These are phyloP conservation scores for Crithidia bombi DNA, from an alignment of 208 protist genomes.

Conservation along the genomic window DNA sequence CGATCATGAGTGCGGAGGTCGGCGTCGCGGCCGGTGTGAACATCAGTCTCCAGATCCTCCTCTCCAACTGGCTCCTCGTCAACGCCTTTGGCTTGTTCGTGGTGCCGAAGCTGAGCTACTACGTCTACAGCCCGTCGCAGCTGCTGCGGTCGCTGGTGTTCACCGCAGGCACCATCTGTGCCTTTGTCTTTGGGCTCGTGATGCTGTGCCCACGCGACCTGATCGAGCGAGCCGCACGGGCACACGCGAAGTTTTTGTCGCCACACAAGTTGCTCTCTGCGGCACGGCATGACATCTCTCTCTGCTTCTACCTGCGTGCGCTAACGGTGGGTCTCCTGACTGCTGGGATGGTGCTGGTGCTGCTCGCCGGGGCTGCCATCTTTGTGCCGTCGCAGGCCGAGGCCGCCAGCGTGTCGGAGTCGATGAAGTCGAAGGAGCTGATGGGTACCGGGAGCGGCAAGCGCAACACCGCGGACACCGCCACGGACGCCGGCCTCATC, in stretches of 20 bases:
- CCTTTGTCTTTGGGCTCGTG: conserved; percentile 34
- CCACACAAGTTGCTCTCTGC: conserved; percentile 23
- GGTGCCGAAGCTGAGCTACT: conserved; percentile 28
- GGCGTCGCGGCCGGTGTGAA: conserved; percentile 38
- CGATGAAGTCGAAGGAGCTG: conserved; percentile 14
- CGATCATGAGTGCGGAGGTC: conserved; percentile 32
- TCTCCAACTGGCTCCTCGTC: conserved; percentile 33
- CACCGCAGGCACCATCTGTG: conserved; percentile 12
- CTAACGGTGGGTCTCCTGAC: conserved; percentile 35
- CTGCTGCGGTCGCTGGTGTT: conserved; percentile 24
- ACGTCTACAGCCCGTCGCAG: conserved; percentile 31
- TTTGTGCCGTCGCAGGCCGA: conserved; percentile 34
- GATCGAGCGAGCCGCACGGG: conserved; percentile 30
- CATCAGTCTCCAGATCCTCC: conserved; percentile 28
- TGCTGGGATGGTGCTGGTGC: conserved; percentile 26
- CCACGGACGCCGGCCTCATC: conserved; percentile 6
- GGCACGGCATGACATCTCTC: conserved; percentile 33
- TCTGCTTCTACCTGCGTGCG: conserved; percentile 34
- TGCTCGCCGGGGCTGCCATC: conserved; percentile 25
- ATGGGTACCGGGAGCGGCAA: conserved; percentile 23
- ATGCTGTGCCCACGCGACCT: conserved; percentile 35
- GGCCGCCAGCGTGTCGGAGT: conserved; percentile 10
- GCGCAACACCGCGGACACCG: conserved; percentile 14
- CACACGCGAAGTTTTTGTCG: conserved; percentile 21
- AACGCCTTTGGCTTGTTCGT: conserved; percentile 32